Percentiles rank a stretch among this genome's conserved stretches.
phyloP scores from a whole-genome alignment of 1,139 yeast species.

The Komagataea norvegica region DNA sequence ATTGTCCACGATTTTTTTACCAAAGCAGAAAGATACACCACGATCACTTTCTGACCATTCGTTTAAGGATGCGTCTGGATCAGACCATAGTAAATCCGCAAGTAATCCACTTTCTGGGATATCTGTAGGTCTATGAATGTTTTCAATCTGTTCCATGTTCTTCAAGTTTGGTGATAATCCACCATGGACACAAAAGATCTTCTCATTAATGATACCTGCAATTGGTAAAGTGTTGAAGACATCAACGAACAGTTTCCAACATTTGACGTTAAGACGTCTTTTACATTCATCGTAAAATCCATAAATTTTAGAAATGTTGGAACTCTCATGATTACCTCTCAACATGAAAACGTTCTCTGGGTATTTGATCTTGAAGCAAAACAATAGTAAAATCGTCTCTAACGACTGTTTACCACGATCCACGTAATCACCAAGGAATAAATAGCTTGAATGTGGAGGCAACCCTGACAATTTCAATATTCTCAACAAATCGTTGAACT shows the following conservation, averaged over 20 bases:
- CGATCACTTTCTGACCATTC: constrained; percentile 84
- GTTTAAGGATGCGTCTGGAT: constrained; percentile 63
- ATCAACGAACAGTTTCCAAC: constrained; percentile 76
- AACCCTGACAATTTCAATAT: constrained; percentile 74
- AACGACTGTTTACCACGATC: constrained; percentile 82
- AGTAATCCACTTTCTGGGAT: constrained; percentile 79
- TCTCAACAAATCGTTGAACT: constrained; percentile 68
- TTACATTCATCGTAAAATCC: constrained; percentile 90
- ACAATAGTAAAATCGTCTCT: constrained; percentile 66
- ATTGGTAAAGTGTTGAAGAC: constrained; percentile 82
- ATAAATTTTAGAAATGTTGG: constrained; percentile 77
- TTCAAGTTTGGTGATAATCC: constrained; percentile 77
- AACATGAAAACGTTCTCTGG: constrained; percentile 81
- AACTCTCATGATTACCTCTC: constrained; percentile 83
- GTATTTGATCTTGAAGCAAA: constrained; percentile 74
- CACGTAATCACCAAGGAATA: constrained; percentile 81
- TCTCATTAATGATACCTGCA: constrained; percentile 82
- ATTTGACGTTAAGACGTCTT: constrained; percentile 57
- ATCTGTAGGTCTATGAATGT: constrained; percentile 77
- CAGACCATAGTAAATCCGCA: constrained; percentile 85
- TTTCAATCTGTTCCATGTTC: constrained; percentile 61
- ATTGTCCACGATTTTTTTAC: constrained; percentile 64
- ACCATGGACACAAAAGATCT: constrained; percentile 86
- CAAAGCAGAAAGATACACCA: constrained; percentile 82
- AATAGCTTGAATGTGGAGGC: constrained; percentile 74